Base-by-base conservation (phyloP, 305 asterid species). In the Fraxinus baroniana region DNA sequence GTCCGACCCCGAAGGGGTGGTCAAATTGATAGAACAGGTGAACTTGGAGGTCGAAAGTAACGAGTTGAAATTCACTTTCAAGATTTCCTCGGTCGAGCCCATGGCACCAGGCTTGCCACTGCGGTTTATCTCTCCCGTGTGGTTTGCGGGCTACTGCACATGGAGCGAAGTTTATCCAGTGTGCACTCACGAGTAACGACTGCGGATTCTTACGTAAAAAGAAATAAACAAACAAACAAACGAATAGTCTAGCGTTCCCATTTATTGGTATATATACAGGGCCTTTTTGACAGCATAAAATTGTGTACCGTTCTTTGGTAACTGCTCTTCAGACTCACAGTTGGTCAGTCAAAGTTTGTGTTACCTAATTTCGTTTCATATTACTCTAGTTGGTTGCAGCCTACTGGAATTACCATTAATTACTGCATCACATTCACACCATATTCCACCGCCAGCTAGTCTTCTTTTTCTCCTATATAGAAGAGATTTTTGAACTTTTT, bases 281-380 rank as follows among this genome's bases (percentile, higher is more conserved):
- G 32, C 46, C 74, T 79, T 85, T 79, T 70, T 55, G 41, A 13
- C 22, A 35, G 76, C 73, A 80, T 71, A 81, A 79, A 78, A 13
- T 76, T 76, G 33, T 70, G 44, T 68, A 28, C 13, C 70, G 7
- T 7, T 2, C 22, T 20, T 79, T 37, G 44, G 36, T 74, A 62
- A 83, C 85, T 80, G 83, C 82, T 64, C 57, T 18, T 39, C 64
- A 13, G 18, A 13, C 57, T 46, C 57, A 12, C 5, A 13, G 2
- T 46, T 12, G 57, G 0, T 44, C 55, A 12, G 55, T 44, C 17
- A 44, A 13, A 44, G n/a, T 2, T 15, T 0, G 57, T 46, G 18
- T 46, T 46, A 46, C 74, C 74, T 68, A 68, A 68, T 28, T 68
- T 28, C 74, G 8, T 68, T 13, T 68, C 20, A 4, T 28, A 28